Conservation (phyloP, 768 basidiomycete genomes). For the Chalciporus sphaerocephalus region DNA sequence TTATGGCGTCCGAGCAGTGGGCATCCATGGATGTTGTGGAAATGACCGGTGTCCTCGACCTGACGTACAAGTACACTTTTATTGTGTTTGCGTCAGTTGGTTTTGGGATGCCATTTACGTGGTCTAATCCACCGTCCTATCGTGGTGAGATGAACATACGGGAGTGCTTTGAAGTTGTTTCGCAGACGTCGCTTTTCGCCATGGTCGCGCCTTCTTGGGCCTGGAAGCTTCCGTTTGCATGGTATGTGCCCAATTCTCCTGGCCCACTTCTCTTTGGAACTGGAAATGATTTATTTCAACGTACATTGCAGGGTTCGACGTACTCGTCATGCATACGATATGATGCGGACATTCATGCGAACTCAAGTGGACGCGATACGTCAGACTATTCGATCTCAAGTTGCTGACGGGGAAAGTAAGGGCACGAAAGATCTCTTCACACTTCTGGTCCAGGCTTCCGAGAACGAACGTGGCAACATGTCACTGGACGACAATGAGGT, state of each 20-base stretch:
- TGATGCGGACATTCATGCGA: slow-evolving; percentile 19
- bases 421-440: slow-evolving; percentile 19
- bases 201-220: slow-evolving; percentile 17
- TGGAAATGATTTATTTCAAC: no score
- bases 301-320: slow-evolving; percentile 16
- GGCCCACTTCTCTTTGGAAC: no score
- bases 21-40: slow-evolving; percentile 14
- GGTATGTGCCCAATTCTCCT: no score
- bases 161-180: slow-evolving; percentile 17
- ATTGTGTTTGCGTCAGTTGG: slow-evolving; percentile 22
- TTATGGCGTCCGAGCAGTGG: slow-evolving; percentile 18
- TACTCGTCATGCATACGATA: slow-evolving; percentile 20
- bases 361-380: slow-evolving; percentile 8
- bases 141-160: slow-evolving; percentile 18
- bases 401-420: background rate
- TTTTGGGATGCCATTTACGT: slow-evolving; percentile 24
- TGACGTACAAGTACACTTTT: slow-evolving; percentile 25
- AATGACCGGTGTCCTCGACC: slow-evolving; percentile 7
- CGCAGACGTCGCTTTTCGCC: slow-evolving; percentile 12
- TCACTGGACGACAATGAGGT: slow-evolving; percentile 16
- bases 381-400: slow-evolving; percentile 8
- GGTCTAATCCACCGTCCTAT: slow-evolving; percentile 13
- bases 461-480: slow-evolving; percentile 15
- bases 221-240: slow-evolving; percentile 22
- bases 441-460: slow-evolving; percentile 19